A percentile compares a stretch with the other conserved stretches of the same genome.
Conservation (phyloP, 768 basidiomycete species). For the Botryobasidium botryosum region DNA sequence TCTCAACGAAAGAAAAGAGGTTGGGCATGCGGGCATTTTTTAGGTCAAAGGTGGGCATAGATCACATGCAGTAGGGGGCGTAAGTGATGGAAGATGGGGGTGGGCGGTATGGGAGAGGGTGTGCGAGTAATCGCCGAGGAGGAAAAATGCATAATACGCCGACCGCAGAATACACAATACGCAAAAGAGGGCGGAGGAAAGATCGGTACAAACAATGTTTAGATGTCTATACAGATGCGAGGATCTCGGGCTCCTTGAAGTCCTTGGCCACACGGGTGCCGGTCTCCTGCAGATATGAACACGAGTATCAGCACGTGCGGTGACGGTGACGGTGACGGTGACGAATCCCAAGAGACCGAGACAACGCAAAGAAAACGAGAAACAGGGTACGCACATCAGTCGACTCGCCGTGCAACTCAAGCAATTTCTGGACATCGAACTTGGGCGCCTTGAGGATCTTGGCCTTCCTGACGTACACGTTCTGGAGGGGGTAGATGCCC, state of each 20-base stretch:
- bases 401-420: conserved; percentile 93
- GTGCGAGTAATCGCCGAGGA: too few species aligned
- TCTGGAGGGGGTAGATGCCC: conserved; percentile 97
- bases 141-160: too few species aligned
- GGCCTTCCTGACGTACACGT: conserved; percentile 96
- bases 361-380: background rate
- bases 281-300: conserved; percentile 48
- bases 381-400: conserved; percentile 52
- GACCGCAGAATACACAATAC: background rate
- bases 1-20: too few species aligned
- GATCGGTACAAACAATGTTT: background rate
- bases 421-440: conserved; percentile 86
- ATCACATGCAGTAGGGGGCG: too few species aligned
- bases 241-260: conserved; percentile 95
- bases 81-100: too few species aligned
- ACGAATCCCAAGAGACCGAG: conserved; percentile 11
- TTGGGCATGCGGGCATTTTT: too few species aligned
- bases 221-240: conserved; percentile 62
- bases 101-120: too few species aligned
- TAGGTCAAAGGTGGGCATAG: too few species aligned
- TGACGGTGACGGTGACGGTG: background rate
- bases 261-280: conserved; percentile 88
- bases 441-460: conserved; percentile 98
- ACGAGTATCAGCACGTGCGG: too few species aligned
- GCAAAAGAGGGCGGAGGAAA: background rate